phyloP scores from a whole-genome alignment of 139 green algal genomes.

The Tetraselmis striata region DNA sequence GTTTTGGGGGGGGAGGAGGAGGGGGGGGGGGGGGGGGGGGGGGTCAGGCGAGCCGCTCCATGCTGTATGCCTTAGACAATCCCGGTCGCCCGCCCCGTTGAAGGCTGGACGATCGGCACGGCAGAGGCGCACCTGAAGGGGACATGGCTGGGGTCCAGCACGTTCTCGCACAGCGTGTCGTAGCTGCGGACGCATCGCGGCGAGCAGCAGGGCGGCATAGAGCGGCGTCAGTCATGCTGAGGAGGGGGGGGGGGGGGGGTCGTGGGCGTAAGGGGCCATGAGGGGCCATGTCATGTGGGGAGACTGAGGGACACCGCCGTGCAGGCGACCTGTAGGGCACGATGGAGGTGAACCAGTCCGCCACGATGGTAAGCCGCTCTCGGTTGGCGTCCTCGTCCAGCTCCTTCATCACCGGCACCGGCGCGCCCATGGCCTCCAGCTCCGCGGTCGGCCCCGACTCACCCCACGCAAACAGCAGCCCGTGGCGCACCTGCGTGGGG shows the following conservation, averaged over 20 bases:
- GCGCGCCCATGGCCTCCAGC: background rate
- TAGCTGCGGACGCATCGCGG: too few relatives aligned
- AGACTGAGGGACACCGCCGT: too few relatives aligned
- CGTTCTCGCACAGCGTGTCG: slow-evolving; percentile 55
- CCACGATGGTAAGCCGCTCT: background rate
- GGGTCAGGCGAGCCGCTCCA: too few relatives aligned
- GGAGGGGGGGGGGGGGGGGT: too few relatives aligned
- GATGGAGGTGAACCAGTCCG: background rate
- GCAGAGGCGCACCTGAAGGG: slow-evolving; percentile 39
- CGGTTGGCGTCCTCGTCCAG: background rate
- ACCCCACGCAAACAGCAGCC: slow-evolving; percentile 36
- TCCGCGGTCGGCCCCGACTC: background rate
- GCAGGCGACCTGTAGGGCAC: background rate
- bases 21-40: too few relatives aligned
- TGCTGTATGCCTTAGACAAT: too few relatives aligned
- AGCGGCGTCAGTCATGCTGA: too few relatives aligned
- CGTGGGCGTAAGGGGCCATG: too few relatives aligned
- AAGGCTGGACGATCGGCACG: too few relatives aligned
- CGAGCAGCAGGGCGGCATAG: too few relatives aligned
- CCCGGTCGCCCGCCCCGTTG: too few relatives aligned
- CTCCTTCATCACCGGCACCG: background rate
- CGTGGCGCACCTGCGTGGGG: slow-evolving; percentile 24
- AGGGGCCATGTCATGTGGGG: too few relatives aligned
- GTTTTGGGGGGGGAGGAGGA: background rate
- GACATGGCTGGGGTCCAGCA: slow-evolving; percentile 61